Percentiles rank a stretch among this genome's conserved stretches.
Conservation (phyloP, 2,329 filamentous ascomycete species). For the Diplodia scrobiculata region DNA sequence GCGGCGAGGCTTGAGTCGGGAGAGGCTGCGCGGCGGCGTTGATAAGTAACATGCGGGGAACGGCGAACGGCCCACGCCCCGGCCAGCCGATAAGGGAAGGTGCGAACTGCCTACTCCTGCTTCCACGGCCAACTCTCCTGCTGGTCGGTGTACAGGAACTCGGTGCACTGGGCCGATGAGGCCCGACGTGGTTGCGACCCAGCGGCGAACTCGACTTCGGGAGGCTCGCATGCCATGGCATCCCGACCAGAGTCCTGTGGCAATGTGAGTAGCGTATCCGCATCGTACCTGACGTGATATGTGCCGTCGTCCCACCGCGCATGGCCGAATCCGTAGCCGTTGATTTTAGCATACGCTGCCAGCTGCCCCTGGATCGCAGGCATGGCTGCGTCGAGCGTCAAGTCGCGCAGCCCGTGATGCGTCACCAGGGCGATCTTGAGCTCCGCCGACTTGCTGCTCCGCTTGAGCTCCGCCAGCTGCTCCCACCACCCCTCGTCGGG, state of each 20-base stretch:
- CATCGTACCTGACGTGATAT: background rate
- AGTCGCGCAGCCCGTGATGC: background rate
- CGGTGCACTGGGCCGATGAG: no score
- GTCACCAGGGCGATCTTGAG: background rate
- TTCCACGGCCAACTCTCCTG: no score
- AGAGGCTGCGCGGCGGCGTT: background rate
- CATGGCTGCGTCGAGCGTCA: no score
- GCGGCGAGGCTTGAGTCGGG: background rate
- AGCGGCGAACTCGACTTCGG: background rate
- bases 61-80: background rate
- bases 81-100: constrained; percentile 10
- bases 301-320: background rate
- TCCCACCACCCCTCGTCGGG: background rate
- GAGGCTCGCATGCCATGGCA: no score
- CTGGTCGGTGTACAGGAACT: no score
- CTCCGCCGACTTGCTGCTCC: background rate
- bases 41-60: constrained; percentile 2
- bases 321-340: background rate
- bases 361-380: background rate
- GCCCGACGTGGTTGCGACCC: no score
- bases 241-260: no score
- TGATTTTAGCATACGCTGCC: background rate
- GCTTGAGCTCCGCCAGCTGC: background rate
- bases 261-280: background rate
- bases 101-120: background rate